Conservation (phyloP, 1,284 basidiomycete species). For the Takashimella koratensis region DNA sequence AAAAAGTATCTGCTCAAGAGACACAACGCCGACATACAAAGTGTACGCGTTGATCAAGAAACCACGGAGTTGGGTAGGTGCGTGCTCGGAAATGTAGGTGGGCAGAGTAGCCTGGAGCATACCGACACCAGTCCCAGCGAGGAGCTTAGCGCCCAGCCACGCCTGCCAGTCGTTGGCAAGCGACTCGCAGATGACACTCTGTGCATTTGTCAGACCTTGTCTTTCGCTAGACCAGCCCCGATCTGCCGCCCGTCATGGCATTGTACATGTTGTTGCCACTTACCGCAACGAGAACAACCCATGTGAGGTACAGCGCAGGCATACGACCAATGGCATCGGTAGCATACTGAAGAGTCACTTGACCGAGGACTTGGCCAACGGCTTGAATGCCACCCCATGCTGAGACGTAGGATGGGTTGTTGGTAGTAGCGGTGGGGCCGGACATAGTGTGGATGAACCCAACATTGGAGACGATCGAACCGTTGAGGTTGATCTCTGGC, state of each 20-base stretch:
- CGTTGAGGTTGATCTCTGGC: constrained; percentile 31
- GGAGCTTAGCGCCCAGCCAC: constrained; percentile 28
- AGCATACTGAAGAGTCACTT: constrained; percentile 17
- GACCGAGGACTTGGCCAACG: constrained; percentile 26
- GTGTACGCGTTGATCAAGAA: constrained; percentile 25
- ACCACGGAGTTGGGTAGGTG: constrained; percentile 24
- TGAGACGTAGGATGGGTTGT: constrained; percentile 19
- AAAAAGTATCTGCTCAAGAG: background rate
- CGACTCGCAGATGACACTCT: constrained; percentile 18
- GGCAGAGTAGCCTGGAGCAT: constrained; percentile 24
- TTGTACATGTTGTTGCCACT: too few relatives aligned
- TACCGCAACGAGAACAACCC: constrained; percentile 21
- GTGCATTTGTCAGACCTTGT: background rate
- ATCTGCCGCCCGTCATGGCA: background rate
- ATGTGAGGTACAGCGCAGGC: constrained; percentile 21
- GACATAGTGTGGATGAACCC: constrained; percentile 25
- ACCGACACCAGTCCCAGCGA: constrained; percentile 27
- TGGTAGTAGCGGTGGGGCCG: constrained; percentile 4
- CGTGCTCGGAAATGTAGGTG: constrained; percentile 23
- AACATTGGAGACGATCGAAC: constrained; percentile 27
- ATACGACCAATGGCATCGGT: constrained; percentile 31
- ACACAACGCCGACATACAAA: constrained; percentile 9
- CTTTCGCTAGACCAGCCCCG: background rate
- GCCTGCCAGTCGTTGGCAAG: constrained; percentile 14
- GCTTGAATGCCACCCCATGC: constrained; percentile 30